A percentile compares a stretch with the other conserved stretches of the same genome.
phyloP scores from a whole-genome alignment of 139 green algal genomes.

The Micractinium conductrix region DNA sequence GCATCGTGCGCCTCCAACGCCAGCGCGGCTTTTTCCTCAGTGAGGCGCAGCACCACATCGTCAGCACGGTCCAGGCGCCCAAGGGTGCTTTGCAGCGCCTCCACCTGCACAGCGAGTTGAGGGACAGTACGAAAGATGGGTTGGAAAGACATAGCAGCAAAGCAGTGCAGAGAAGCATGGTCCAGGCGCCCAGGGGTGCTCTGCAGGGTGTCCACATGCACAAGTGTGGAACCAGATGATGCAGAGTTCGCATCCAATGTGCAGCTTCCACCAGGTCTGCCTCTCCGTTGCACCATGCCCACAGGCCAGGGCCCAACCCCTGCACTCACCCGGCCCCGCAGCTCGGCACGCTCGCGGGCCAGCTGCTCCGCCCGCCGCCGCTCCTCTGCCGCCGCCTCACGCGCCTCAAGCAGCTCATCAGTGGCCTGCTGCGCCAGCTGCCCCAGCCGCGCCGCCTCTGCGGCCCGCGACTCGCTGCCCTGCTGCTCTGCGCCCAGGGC shows the following conservation, averaged over 20 bases:
- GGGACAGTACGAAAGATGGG: too few species aligned
- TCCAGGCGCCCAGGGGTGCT: too few species aligned
- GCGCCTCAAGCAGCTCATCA: slow-evolving; percentile 26
- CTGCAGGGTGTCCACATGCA: too few species aligned
- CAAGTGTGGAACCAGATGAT: too few species aligned
- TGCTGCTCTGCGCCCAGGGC: slow-evolving; percentile 19
- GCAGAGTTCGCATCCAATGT: too few species aligned
- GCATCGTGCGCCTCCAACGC: slow-evolving; percentile 14
- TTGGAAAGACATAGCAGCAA: too few species aligned
- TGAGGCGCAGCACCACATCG: slow-evolving; percentile 34
- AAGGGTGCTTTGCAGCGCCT: slow-evolving; percentile 30
- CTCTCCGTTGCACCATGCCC: too few species aligned
- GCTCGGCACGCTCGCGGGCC: slow-evolving; percentile 1
- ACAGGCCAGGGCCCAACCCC: neutral
- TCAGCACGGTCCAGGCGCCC: slow-evolving; percentile 14
- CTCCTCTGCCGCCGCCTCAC: slow-evolving; percentile 12
- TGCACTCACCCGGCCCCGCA: slow-evolving; percentile 23
- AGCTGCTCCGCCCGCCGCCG: slow-evolving; percentile 5
- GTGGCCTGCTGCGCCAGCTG: slow-evolving; percentile 15
- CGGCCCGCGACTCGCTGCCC: neutral
- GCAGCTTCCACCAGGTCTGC: neutral
- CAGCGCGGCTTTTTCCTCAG: slow-evolving; percentile 33
- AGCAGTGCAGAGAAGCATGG: neutral
- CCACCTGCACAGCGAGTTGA: too few species aligned
- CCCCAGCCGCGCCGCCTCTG: slow-evolving; percentile 5